Evolutionary conservation across 441 rosid genomes (phyloP).

Genomic region (Croton setiger): DNA sequence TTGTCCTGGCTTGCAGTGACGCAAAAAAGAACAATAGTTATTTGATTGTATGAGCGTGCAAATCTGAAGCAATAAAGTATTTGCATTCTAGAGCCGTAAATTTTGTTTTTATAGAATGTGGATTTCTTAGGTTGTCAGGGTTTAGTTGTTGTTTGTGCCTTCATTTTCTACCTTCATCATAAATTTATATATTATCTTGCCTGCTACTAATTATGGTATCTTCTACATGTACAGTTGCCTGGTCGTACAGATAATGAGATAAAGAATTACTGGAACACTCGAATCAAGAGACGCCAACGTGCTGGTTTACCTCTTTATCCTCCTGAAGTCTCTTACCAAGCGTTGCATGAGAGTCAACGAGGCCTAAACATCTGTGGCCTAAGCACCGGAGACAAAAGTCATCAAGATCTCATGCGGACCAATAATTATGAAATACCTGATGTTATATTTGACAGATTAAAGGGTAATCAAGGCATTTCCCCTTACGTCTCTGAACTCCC

Average conservation of each 20-base stretch:
- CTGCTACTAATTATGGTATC: conserved; percentile 5
- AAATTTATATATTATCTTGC: conserved; percentile 2
- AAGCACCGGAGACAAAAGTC: conserved; percentile 43
- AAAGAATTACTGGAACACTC: conserved; percentile 98
- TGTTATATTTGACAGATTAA: conserved; percentile 64
- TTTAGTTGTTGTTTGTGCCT: background rate
- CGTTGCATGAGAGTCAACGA: conserved; percentile 55
- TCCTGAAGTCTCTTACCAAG: conserved; percentile 66
- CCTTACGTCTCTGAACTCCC: conserved; percentile 62
- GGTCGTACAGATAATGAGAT: conserved; percentile 99
- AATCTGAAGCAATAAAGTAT: background rate
- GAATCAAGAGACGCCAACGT: conserved; percentile 89
- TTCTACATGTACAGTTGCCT: conserved; percentile 57
- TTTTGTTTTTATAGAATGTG: background rate
- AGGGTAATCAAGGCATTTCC: conserved; percentile 45
- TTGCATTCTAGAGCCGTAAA: background rate
- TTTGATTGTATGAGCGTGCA: background rate
- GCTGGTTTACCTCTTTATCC: conserved; percentile 99
- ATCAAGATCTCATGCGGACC: conserved; percentile 51
- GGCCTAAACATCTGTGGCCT: conserved; percentile 34
- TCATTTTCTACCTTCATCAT: background rate
- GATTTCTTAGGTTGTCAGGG: background rate
- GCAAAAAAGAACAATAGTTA: background rate
- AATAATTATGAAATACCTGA: conserved; percentile 61
- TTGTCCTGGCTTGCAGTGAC: background rate